These are phyloP conservation scores for Lotmaria passim DNA, from an alignment of 208 protist species.

Conservation along the genomic window DNA sequence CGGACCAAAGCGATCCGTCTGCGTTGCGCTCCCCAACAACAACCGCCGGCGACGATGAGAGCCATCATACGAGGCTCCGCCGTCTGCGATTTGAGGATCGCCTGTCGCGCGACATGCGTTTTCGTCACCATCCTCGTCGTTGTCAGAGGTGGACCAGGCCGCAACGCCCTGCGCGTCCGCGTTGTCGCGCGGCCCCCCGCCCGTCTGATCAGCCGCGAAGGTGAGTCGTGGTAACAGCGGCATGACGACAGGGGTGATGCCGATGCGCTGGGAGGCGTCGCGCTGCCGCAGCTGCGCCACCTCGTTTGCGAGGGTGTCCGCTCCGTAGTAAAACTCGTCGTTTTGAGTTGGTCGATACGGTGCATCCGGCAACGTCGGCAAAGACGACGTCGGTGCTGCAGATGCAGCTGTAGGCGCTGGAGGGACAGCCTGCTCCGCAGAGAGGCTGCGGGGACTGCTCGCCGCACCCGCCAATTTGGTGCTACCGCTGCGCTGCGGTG, in stretches of 20 bases:
- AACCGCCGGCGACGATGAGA: background rate
- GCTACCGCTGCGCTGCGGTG: background rate
- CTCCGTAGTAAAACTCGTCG: slow-evolving; percentile 30
- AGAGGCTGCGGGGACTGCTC: background rate
- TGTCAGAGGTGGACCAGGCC: slow-evolving; percentile 12
- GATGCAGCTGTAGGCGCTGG: background rate
- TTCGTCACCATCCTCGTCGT: background rate
- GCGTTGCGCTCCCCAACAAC: slow-evolving; percentile 6
- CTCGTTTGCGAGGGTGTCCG: slow-evolving; percentile 12
- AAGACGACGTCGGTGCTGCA: background rate
- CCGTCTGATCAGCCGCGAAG: slow-evolving; percentile 1
- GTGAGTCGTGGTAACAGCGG: slow-evolving; percentile 23
- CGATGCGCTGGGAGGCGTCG: slow-evolving; percentile 8
- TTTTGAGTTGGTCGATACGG: slow-evolving; percentile 24
- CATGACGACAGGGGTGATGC: slow-evolving; percentile 27
- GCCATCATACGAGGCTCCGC: no score
- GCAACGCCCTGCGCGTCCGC: background rate
- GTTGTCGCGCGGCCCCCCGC: background rate
- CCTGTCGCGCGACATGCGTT: no score
- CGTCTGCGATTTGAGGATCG: background rate
- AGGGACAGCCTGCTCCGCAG: background rate
- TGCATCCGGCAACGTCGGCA: slow-evolving; percentile 16
- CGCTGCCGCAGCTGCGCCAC: slow-evolving; percentile 5
- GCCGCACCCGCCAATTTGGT: background rate
- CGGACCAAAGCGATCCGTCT: slow-evolving; percentile 1